These are phyloP conservation scores for Terfezia claveryi DNA, from an alignment of 495 filamentous ascomycete species.

Conservation along the genomic window DNA sequence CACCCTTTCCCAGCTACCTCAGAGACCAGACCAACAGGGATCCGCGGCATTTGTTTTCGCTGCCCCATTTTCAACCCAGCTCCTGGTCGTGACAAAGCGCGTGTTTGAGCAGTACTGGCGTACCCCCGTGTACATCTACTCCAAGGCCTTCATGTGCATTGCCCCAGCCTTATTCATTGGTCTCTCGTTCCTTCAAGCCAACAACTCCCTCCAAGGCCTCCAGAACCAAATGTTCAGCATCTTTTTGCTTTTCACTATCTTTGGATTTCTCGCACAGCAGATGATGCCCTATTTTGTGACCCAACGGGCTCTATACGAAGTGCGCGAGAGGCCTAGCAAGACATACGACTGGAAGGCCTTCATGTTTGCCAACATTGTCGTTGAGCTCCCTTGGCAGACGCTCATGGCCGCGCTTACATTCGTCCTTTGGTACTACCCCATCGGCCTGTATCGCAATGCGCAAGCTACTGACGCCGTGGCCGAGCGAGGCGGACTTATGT, in stretches of 20 bases:
- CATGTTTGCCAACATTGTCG: conserved; percentile 41
- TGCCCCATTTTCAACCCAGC: conserved; percentile 32
- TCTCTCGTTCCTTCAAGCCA: conserved; percentile 62
- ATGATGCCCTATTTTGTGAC: conserved; percentile 43
- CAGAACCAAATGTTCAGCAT: conserved; percentile 25
- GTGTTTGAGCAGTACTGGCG: conserved; percentile 85
- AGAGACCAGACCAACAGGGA: conserved; percentile 14
- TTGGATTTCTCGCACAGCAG: conserved; percentile 32
- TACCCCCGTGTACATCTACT: conserved; percentile 67
- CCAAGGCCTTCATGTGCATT: conserved; percentile 36
- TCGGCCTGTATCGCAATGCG: conserved; percentile 27
- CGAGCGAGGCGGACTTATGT: conserved; percentile 22
- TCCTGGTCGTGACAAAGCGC: conserved; percentile 32
- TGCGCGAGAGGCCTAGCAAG: conserved; percentile 45
- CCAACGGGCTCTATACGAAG: conserved; percentile 45
- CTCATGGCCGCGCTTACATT: conserved; percentile 36
- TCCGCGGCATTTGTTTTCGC: conserved; percentile 27
- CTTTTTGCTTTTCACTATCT: conserved; percentile 14
- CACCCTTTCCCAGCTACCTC: conserved; percentile 29
- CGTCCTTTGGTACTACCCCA: conserved; percentile 40
- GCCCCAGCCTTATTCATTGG: conserved; percentile 56
- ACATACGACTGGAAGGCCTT: conserved; percentile 55
- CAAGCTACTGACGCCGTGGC: conserved; percentile 48
- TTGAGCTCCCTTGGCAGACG: conserved; percentile 50
- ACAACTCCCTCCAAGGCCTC: conserved; percentile 35